These are phyloP conservation scores for Skeletonema grethae DNA, from an alignment of 108 stramenopile species.

Conservation along the genomic window DNA sequence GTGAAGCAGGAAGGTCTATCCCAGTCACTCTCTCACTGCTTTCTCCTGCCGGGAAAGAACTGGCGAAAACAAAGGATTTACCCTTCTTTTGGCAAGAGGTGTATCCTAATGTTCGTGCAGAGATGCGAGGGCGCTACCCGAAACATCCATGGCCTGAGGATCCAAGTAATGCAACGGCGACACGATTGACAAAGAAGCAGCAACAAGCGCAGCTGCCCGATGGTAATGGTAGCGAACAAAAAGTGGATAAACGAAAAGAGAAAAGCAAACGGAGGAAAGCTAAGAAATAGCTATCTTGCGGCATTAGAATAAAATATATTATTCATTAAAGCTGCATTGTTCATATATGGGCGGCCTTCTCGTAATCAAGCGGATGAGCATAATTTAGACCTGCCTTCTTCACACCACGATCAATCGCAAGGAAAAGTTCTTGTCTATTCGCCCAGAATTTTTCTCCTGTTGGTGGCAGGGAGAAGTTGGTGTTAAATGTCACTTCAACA, in stretches of 20 bases:
- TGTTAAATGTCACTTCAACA: slow-evolving; percentile 46
- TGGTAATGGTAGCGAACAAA: neutral
- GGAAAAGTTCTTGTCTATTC: slow-evolving; percentile 45
- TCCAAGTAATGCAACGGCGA: slow-evolving; percentile 54
- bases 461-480: slow-evolving; percentile 44
- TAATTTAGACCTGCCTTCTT: slow-evolving; percentile 42
- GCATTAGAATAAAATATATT: too few species aligned
- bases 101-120: slow-evolving; percentile 62
- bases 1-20: slow-evolving; percentile 33
- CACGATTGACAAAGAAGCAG: slow-evolving; percentile 62
- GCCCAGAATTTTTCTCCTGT: slow-evolving; percentile 49
- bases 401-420: slow-evolving; percentile 52
- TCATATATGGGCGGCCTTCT: neutral
- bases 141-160: slow-evolving; percentile 78
- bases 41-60: slow-evolving; percentile 53
- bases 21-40: slow-evolving; percentile 53
- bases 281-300: neutral
- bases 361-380: slow-evolving; percentile 12
- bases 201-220: neutral
- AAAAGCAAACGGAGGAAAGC: slow-evolving; percentile 10
- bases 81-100: slow-evolving; percentile 66
- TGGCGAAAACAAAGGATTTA: slow-evolving; percentile 63
- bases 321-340: neutral
- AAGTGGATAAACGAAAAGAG: slow-evolving; percentile 13
- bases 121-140: slow-evolving; percentile 63